These are phyloP conservation scores for Ambispora gerdemannii DNA, from an alignment of 192 early-diverging fungal species.

Conservation along the genomic window DNA sequence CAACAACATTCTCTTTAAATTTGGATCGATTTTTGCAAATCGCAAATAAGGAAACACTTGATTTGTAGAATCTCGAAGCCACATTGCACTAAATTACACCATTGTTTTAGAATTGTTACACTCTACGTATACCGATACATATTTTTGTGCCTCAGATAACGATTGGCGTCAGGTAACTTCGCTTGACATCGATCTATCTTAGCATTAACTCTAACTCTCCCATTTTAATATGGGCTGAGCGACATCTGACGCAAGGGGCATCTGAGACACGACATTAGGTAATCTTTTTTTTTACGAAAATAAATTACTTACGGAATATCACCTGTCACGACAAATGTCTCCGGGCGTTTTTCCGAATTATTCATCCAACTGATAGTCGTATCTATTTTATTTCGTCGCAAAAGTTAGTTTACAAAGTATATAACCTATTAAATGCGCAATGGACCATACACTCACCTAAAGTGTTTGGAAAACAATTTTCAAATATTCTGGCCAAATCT, in stretches of 20 bases:
- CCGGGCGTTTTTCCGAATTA: constrained; percentile 35
- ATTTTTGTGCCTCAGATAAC: no score
- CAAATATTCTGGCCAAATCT: constrained; percentile 54
- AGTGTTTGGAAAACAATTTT: constrained; percentile 67
- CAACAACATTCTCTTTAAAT: constrained; percentile 46
- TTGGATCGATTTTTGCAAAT: constrained; percentile 38
- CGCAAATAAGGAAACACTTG: constrained; percentile 59
- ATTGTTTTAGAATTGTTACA: background rate
- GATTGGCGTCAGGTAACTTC: no score
- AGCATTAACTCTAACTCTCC: no score
- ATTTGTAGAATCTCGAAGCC: constrained; percentile 72
- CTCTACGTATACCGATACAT: background rate
- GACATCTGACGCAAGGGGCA: no score
- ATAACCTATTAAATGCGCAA: no score
- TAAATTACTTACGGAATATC: constrained; percentile 48
- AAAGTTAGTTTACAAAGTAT: no score
- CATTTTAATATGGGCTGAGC: no score
- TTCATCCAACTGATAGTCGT: constrained; percentile 63
- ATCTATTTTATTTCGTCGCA: no score
- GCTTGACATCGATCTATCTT: no score
- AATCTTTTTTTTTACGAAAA: background rate
- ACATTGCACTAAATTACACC: constrained; percentile 51
- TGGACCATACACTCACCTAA: constrained; percentile 34
- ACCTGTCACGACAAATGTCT: constrained; percentile 67
- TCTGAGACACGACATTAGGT: no score